Percentiles rank a stretch among this genome's conserved stretches.
Evolutionary conservation across 495 filamentous ascomycete genomes (phyloP).

Genomic region (Aspergillus bridgeri): DNA sequence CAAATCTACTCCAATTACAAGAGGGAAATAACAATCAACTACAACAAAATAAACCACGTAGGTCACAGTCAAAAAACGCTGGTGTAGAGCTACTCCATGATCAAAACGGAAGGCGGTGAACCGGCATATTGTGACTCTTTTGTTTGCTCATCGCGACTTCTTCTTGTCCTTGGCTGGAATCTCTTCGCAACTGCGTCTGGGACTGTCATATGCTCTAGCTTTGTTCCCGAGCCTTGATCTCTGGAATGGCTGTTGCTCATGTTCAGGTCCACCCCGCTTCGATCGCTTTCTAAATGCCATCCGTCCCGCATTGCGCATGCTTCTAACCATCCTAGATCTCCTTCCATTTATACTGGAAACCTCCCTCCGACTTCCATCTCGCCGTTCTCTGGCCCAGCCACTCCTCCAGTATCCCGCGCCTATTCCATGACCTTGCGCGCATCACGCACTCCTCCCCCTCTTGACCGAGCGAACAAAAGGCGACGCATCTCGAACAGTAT

Average conservation of each 20-base stretch:
- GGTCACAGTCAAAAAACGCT: too few relatives aligned
- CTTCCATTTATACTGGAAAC: conserved; percentile 3
- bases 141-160: not conserved
- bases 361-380: not conserved
- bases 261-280: conserved; percentile 12
- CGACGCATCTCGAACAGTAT: conserved; percentile 34
- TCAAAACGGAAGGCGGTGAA: conserved; percentile 1
- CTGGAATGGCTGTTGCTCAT: conserved; percentile 23
- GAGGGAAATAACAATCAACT: too few relatives aligned
- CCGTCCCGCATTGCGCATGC: not conserved
- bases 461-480: conserved; percentile 29
- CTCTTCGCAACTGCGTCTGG: not conserved
- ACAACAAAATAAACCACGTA: too few relatives aligned
- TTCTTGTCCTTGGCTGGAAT: not conserved
- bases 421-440: conserved; percentile 31
- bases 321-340: conserved; percentile 1
- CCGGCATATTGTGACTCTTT: not conserved
- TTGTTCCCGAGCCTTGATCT: not conserved
- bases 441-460: conserved; percentile 16
- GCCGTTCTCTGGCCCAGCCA: not conserved
- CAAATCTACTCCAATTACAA: too few relatives aligned
- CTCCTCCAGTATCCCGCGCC: not conserved
- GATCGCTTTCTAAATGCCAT: not conserved
- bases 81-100: too few relatives aligned
- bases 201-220: not conserved